A percentile compares a stretch with the other conserved stretches of the same genome.
These are phyloP conservation scores for Carpinus viminea DNA, from an alignment of 306 rosid genomes.

Conservation along the genomic window DNA sequence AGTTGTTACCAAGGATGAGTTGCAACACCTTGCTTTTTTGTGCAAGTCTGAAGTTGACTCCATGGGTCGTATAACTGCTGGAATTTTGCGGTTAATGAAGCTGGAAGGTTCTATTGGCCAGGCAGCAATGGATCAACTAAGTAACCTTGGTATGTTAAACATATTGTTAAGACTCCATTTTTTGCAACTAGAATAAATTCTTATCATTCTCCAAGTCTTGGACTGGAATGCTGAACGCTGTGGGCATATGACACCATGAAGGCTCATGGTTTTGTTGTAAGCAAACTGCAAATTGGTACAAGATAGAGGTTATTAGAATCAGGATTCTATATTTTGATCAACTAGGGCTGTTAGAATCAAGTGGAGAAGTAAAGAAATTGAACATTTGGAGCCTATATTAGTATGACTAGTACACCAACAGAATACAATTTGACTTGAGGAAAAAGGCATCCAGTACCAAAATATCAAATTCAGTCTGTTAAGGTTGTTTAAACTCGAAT, in stretches of 20 bases:
- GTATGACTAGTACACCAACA: neutral
- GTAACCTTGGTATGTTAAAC: slow-evolving; percentile 67
- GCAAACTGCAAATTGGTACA: neutral
- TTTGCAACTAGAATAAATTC: slow-evolving; percentile 11
- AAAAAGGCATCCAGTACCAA: neutral
- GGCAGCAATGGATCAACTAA: slow-evolving; percentile 77
- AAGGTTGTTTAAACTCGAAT: neutral
- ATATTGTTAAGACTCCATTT: slow-evolving; percentile 17
- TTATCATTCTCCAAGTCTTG: slow-evolving; percentile 3
- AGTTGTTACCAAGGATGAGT: slow-evolving; percentile 84
- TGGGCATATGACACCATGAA: neutral
- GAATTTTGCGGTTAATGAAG: slow-evolving; percentile 75
- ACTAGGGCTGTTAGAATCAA: neutral
- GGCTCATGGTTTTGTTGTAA: slow-evolving; percentile 2
- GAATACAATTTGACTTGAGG: neutral
- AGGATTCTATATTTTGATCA: neutral
- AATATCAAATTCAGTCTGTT: neutral
- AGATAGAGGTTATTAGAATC: neutral
- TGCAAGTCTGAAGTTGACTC: slow-evolving; percentile 98
- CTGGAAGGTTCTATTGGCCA: slow-evolving; percentile 88
- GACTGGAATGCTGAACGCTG: neutral
- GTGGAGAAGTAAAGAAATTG: neutral
- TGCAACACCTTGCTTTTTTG: slow-evolving; percentile 78
- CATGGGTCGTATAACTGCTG: slow-evolving; percentile 85
- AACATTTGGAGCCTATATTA: neutral